Evolutionary conservation across 148 eudicot genomes (phyloP).

Genomic region (Nepenthes mirabilis): DNA sequence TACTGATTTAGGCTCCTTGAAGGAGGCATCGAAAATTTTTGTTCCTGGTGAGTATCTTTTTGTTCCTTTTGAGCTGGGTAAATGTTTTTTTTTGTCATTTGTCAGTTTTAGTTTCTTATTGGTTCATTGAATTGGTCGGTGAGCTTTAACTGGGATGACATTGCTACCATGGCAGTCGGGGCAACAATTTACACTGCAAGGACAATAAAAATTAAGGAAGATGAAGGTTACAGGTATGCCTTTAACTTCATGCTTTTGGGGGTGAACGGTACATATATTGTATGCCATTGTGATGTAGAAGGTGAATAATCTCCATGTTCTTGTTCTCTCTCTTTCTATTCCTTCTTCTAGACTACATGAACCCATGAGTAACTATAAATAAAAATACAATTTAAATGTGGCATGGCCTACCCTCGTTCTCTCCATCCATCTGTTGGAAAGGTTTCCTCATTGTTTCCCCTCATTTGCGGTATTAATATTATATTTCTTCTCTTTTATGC

Average conservation of each 20-base stretch:
- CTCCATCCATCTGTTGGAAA: neutral
- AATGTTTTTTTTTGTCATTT: neutral
- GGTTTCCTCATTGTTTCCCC: neutral
- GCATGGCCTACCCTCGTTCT: neutral
- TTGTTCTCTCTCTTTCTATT: neutral
- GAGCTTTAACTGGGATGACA: neutral
- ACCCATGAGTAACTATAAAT: no score
- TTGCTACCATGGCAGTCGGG: conserved; percentile 39
- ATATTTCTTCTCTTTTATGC: conserved; percentile 2
- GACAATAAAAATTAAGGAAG: conserved; percentile 79
- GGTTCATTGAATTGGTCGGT: no score
- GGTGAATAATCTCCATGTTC: neutral
- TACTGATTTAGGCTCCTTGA: conserved; percentile 67
- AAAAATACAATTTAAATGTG: no score
- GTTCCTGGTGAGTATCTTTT: conserved; percentile 54
- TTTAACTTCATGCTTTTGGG: neutral
- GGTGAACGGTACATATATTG: no score
- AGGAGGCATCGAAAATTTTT: conserved; percentile 78
- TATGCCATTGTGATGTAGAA: no score
- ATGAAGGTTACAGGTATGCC: conserved; percentile 63
- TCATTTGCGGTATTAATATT: neutral
- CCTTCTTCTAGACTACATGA: no score
- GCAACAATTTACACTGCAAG: conserved; percentile 53
- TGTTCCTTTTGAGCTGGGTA: neutral
- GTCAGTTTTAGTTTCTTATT: no score